A percentile compares a stretch with the other conserved stretches of the same genome.
Conservation (phyloP, 2,329 filamentous ascomycete genomes). For the Calonectria pauciramosa region DNA sequence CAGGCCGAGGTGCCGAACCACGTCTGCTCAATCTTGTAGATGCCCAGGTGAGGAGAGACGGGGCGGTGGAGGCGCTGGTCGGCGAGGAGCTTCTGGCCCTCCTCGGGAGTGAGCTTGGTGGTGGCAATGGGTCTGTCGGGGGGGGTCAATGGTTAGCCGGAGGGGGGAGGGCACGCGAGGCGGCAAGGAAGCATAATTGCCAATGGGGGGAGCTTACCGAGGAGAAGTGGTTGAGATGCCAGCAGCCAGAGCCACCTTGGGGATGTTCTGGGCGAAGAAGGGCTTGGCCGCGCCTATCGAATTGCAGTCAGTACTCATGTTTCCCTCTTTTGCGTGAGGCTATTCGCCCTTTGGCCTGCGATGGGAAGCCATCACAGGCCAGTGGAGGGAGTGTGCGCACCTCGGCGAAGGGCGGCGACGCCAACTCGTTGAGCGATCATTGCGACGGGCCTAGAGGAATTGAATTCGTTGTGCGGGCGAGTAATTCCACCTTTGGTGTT, state of each 20-base stretch:
- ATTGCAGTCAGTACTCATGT: slow-evolving; percentile 19
- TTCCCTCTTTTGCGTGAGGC: slow-evolving; percentile 16
- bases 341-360: slow-evolving; percentile 27
- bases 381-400: slow-evolving; percentile 53
- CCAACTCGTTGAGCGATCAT: slow-evolving; percentile 73
- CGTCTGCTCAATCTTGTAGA: slow-evolving; percentile 90
- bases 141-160: slow-evolving; percentile 11
- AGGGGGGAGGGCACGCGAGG: not conserved
- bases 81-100: slow-evolving; percentile 77
- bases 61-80: slow-evolving; percentile 86
- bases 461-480: slow-evolving; percentile 17
- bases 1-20: slow-evolving; percentile 81
- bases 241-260: slow-evolving; percentile 60
- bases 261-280: slow-evolving; percentile 63
- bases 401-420: slow-evolving; percentile 71
- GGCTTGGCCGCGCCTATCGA: slow-evolving; percentile 58
- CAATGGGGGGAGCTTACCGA: slow-evolving; percentile 55
- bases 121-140: slow-evolving; percentile 65
- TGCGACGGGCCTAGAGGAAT: slow-evolving; percentile 39
- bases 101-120: slow-evolving; percentile 66
- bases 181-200: not conserved
- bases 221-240: slow-evolving; percentile 59
- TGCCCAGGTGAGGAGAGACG: slow-evolving; percentile 85
- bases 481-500: slow-evolving; percentile 24
- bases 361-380: slow-evolving; percentile 3